Percentiles rank a stretch among this genome's conserved stretches.
Evolutionary conservation across 2,329 filamentous ascomycete species (phyloP).

Genomic region (Alternaria triticina): DNA sequence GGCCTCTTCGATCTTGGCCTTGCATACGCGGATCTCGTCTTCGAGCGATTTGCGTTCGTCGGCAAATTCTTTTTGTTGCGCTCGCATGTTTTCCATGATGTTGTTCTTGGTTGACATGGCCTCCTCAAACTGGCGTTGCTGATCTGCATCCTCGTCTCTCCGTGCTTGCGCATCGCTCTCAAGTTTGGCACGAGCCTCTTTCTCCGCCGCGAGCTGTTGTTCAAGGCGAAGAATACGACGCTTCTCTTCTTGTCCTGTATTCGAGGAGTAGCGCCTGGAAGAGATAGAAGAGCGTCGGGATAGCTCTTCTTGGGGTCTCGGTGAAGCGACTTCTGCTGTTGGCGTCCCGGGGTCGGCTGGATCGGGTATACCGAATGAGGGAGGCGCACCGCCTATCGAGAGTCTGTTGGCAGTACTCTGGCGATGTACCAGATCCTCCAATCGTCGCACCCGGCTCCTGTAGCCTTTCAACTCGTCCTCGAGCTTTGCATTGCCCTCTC

Average conservation of each 20-base stretch:
- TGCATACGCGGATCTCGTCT: conserved; percentile 77
- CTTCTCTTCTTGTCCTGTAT: conserved; percentile 65
- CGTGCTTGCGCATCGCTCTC: conserved; percentile 72
- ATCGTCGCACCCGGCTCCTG: conserved; percentile 86
- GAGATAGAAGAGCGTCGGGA: conserved; percentile 67
- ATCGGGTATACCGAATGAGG: conserved; percentile 42
- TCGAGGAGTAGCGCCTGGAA: conserved; percentile 66
- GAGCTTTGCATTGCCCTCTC: conserved; percentile 63
- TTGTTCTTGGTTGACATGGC: conserved; percentile 92
- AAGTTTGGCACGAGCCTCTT: conserved; percentile 68
- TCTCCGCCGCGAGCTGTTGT: conserved; percentile 76
- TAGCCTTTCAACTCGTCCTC: conserved; percentile 76
- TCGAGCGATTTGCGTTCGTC: conserved; percentile 85
- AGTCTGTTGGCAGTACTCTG: conserved; percentile 68
- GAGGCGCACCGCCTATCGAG: conserved; percentile 56
- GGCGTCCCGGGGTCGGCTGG: conserved; percentile 47
- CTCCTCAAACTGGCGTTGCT: conserved; percentile 77
- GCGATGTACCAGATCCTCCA: conserved; percentile 91
- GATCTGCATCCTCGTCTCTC: conserved; percentile 62
- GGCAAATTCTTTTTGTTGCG: conserved; percentile 85
- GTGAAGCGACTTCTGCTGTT: conserved; percentile 43
- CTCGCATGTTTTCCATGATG: conserved; percentile 91
- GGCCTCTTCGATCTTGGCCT: conserved; percentile 79
- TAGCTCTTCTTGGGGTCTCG: conserved; percentile 50
- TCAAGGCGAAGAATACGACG: conserved; percentile 74